These are phyloP conservation scores for Zygoascus flipseniorum DNA, from an alignment of 805 yeast species.

Conservation along the genomic window DNA sequence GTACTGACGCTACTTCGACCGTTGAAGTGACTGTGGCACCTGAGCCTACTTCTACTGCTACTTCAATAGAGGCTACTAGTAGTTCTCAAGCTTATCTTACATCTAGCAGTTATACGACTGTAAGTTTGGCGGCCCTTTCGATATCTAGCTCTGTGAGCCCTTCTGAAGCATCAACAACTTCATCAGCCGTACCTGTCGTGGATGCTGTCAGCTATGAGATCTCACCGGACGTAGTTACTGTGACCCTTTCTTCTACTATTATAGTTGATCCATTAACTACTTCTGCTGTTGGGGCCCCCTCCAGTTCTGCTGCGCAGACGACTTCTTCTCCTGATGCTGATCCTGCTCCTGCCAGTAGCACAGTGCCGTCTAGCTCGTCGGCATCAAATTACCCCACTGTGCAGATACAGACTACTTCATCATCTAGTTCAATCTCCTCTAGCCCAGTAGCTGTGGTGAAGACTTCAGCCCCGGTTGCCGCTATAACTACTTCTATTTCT, in stretches of 20 bases:
- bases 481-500: slow-evolving; percentile 18
- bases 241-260: no score
- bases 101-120: slow-evolving; percentile 4
- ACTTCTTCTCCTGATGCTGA: not conserved
- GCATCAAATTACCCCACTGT: not conserved
- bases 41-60: slow-evolving; percentile 11
- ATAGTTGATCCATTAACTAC: not conserved
- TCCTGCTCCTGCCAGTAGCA: not conserved
- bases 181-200: slow-evolving; percentile 1
- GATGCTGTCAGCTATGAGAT: not conserved
- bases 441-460: slow-evolving; percentile 14
- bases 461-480: slow-evolving; percentile 17
- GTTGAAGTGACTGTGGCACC: slow-evolving; percentile 1
- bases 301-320: not conserved
- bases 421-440: not conserved
- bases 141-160: slow-evolving; percentile 6
- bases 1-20: not conserved
- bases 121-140: slow-evolving; percentile 10
- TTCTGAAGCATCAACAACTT: not conserved
- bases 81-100: not conserved
- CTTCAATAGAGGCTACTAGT: no score
- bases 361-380: not conserved
- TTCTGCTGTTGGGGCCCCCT: not conserved
- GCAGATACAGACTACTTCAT: not conserved
- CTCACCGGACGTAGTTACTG: not conserved